Evolutionary conservation across 352 stramenopile genomes (phyloP).

Genomic region (Globisporangium radiosum): DNA sequence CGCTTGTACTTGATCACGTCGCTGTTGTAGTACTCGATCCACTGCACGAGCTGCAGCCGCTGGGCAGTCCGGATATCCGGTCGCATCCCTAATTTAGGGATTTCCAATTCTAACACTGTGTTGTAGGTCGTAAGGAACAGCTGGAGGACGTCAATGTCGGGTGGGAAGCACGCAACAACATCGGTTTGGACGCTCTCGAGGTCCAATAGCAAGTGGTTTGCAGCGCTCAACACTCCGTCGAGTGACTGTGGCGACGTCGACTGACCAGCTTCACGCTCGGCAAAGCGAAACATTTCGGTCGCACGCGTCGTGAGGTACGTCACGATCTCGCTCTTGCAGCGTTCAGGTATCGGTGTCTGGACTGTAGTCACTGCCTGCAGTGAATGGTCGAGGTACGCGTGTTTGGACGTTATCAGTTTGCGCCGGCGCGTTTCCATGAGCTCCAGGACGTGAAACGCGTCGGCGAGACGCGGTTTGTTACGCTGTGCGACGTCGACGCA

Average conservation of each 20-base stretch:
- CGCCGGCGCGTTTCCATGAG: constrained; percentile 64
- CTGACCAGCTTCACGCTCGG: constrained; percentile 37
- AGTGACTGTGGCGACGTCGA: constrained; percentile 50
- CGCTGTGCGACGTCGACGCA: constrained; percentile 80
- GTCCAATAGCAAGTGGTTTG: constrained; percentile 74
- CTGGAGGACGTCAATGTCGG: constrained; percentile 73
- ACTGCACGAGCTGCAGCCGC: constrained; percentile 77
- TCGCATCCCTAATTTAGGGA: constrained; percentile 49
- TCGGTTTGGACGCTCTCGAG: constrained; percentile 73
- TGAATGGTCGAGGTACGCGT: constrained; percentile 65
- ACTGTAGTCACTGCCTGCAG: constrained; percentile 38
- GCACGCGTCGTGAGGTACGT: constrained; percentile 45
- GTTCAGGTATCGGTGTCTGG: constrained; percentile 36
- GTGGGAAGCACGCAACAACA: constrained; percentile 63
- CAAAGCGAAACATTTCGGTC: constrained; percentile 56
- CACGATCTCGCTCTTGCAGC: constrained; percentile 57
- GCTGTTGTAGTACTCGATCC: constrained; percentile 86
- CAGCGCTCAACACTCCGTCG: constrained; percentile 48
- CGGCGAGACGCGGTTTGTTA: constrained; percentile 49
- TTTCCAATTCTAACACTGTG: constrained; percentile 56
- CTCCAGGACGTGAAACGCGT: constrained; percentile 71
- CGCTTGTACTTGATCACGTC: constrained; percentile 85
- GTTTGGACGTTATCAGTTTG: constrained; percentile 46
- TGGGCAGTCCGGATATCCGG: constrained; percentile 64
- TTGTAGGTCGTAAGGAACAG: constrained; percentile 80